Evolutionary conservation across 78 protist species (phyloP).

Genomic region (Goniomonas avonlea): DNA sequence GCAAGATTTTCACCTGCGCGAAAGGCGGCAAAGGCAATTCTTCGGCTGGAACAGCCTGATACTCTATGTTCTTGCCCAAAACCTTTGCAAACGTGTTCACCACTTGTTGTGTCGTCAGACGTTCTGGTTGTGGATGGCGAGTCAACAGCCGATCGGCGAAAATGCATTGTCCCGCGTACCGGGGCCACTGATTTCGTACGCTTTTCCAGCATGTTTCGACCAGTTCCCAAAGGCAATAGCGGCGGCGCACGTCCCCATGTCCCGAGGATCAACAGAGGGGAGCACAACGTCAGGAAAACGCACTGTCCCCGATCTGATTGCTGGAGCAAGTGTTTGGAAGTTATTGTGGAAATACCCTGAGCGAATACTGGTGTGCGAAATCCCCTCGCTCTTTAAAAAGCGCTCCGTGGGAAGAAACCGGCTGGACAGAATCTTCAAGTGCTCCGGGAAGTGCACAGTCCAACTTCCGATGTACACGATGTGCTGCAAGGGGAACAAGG

Average conservation of each 20-base stretch:
- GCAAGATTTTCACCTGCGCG: too few relatives aligned
- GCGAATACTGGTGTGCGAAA: not conserved
- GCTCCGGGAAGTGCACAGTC: not conserved
- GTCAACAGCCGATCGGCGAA: too few relatives aligned
- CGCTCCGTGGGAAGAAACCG: not conserved
- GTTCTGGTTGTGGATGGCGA: too few relatives aligned
- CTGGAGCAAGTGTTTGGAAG: not conserved
- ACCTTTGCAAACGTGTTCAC: too few relatives aligned
- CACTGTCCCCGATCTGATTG: not conserved
- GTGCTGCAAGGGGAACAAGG: not conserved
- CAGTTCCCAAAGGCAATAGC: not conserved
- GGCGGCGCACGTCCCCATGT: constrained; percentile 5
- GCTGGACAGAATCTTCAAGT: not conserved
- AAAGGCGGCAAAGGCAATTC: too few relatives aligned
- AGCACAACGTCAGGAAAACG: not conserved
- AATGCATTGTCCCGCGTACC: too few relatives aligned
- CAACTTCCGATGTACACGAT: constrained; percentile 7
- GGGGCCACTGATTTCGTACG: too few relatives aligned
- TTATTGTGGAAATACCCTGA: not conserved
- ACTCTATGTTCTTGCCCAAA: too few relatives aligned
- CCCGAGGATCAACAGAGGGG: not conserved
- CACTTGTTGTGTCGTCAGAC: too few relatives aligned
- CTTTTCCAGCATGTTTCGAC: too few relatives aligned
- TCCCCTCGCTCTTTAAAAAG: not conserved
- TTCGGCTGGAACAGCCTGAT: too few relatives aligned